A percentile compares a stretch with the other conserved stretches of the same genome.
phyloP scores from a whole-genome alignment of 2,329 filamentous ascomycete species.

The Colletotrichum orbiculare region DNA sequence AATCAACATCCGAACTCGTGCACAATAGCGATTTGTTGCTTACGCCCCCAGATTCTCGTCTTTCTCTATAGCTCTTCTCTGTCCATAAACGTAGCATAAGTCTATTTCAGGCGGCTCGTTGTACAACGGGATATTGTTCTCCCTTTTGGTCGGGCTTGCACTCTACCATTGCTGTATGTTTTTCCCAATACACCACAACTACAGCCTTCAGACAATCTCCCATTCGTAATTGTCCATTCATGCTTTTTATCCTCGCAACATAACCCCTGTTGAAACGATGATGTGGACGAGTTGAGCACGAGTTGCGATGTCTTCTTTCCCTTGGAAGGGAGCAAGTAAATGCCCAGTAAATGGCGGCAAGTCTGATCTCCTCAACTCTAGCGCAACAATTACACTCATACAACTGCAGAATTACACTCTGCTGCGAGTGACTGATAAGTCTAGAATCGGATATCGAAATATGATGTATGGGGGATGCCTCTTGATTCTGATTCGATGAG shows the following conservation, averaged over 20 bases:
- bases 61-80: conserved; percentile 39
- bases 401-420: conserved; percentile 41
- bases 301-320: no score
- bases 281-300: no score
- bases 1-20: conserved; percentile 40
- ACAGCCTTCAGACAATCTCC: no score
- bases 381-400: conserved; percentile 41
- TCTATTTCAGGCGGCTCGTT: conserved; percentile 37
- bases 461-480: conserved; percentile 40
- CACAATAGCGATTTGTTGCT: conserved; percentile 40
- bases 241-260: no score
- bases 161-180: conserved; percentile 23
- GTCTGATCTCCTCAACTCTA: conserved; percentile 37
- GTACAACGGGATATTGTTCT: conserved; percentile 32
- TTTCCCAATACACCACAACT: not conserved
- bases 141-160: conserved; percentile 34
- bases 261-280: no score
- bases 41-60: conserved; percentile 41
- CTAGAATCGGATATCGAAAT: conserved; percentile 40
- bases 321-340: conserved; percentile 21
- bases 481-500: conserved; percentile 40
- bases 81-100: conserved; percentile 39
- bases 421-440: conserved; percentile 40
- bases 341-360: conserved; percentile 37
- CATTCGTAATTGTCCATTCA: no score